Base-by-base conservation (phyloP, 441 rosid genomes). In the Syzygium malaccense region DNA sequence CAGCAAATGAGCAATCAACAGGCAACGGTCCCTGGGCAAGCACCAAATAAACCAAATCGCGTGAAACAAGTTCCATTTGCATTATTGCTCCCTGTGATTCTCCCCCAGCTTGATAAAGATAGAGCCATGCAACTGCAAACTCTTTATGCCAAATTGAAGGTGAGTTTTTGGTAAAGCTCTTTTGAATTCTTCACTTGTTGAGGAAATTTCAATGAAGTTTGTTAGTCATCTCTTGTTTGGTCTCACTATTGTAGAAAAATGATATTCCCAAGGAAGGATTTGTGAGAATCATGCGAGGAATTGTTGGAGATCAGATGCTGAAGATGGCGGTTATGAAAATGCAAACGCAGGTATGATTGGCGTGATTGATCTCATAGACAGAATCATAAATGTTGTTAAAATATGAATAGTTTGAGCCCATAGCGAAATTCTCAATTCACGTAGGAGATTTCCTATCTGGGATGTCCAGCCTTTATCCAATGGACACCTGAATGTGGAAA, bases 91-190 rank as follows among this genome's bases (percentile, higher is more conserved):
- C 99, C 99, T 89, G 93, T 95, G 62, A 92, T 98, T 90, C 83
- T 93, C 90, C 95, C 96, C 57, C 98, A 95, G 92, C 98, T 98
- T 53, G 98, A 97, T 91, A 95, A 95, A 92, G 98, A 98, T 89
- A 97, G 98, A 93, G 98, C 95, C 86, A 94, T 97, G 97, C 98
- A 97, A 93, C 99, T 97, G 92, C 96, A 92, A 87, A 94, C 95
- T 85, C 91, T 96, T 15, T 96, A 95, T 91, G 87, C 83, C 91
- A 96, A 92, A 94, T 92, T 98, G 88, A 95, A 94, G 95, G 99
- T 95, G 55, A 55, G 92, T 87, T 78, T 89, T 86, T 37, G 86
- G 64, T 86, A 88, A 83, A 58, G 55, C 91, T 60, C 71, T 53
- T 88, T 64, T 79, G 88, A 88, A 86, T 49, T 89, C 79, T 86